Conservation (phyloP, 2,329 filamentous ascomycete species). For the Diaporthe vaccinii region DNA sequence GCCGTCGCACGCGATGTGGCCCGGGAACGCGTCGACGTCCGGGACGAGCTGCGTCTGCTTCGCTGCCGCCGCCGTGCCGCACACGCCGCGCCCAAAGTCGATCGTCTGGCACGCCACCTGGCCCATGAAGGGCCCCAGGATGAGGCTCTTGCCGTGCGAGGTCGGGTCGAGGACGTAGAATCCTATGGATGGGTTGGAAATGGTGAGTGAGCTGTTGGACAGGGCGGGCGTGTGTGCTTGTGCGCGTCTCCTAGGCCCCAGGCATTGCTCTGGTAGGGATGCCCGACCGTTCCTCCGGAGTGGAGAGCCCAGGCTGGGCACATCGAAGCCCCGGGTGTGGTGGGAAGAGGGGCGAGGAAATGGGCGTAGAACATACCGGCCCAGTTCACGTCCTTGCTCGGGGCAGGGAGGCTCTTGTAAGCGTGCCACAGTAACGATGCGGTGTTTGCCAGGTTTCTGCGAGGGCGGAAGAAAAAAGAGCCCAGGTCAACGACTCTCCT, state of each 20-base stretch:
- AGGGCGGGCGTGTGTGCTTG: too few species aligned
- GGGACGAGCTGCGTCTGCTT: slow-evolving; percentile 74
- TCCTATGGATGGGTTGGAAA: slow-evolving; percentile 58
- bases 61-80: slow-evolving; percentile 76
- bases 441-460: slow-evolving; percentile 81
- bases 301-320: slow-evolving; percentile 18
- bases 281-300: slow-evolving; percentile 18
- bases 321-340: neutral
- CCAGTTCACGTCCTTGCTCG: slow-evolving; percentile 82
- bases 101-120: slow-evolving; percentile 87
- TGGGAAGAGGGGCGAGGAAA: neutral
- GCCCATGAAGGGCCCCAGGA: slow-evolving; percentile 85
- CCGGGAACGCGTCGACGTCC: slow-evolving; percentile 81
- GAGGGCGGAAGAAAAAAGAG: slow-evolving; percentile 1
- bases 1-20: slow-evolving; percentile 86
- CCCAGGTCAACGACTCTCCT: neutral
- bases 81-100: slow-evolving; percentile 79
- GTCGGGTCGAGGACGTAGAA: slow-evolving; percentile 78
- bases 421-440: slow-evolving; percentile 85
- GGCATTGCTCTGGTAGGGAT: too few species aligned
- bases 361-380: slow-evolving; percentile 61
- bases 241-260: too few species aligned
- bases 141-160: slow-evolving; percentile 60
- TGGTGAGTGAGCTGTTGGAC: neutral
- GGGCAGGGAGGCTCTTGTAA: slow-evolving; percentile 77